phyloP scores from a whole-genome alignment of 129 eudicot species.

The Chrysanthemum seticuspe region DNA sequence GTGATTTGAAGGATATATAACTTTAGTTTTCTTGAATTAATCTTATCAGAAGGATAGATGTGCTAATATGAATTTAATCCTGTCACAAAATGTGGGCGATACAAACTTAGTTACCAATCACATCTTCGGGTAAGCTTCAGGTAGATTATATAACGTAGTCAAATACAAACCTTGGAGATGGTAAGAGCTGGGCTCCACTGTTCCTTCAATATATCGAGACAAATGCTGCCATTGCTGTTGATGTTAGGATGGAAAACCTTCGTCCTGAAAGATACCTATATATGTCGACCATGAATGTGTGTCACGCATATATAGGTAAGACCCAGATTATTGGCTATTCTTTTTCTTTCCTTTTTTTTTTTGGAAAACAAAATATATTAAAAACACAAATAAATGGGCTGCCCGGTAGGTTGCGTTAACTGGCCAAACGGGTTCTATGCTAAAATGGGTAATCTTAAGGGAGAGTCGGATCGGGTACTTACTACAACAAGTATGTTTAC shows the following conservation, averaged over 20 bases:
- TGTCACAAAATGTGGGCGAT: not conserved
- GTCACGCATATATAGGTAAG: not conserved
- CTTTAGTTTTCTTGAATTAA: no score
- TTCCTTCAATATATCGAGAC: slow-evolving; percentile 88
- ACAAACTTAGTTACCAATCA: not conserved
- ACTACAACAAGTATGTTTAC: not conserved
- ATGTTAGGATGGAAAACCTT: slow-evolving; percentile 24
- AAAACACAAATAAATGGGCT: not conserved
- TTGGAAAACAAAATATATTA: not conserved
- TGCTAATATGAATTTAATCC: no score
- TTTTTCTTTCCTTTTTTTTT: not conserved
- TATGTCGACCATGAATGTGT: slow-evolving; percentile 2
- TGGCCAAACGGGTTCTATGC: no score
- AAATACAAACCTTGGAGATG: slow-evolving; percentile 56
- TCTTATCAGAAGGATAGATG: no score
- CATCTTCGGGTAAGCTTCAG: not conserved
- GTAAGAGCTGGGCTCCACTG: slow-evolving; percentile 94
- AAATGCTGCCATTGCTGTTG: slow-evolving; percentile 76
- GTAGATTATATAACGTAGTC: not conserved
- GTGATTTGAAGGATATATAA: no score
- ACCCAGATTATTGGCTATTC: not conserved
- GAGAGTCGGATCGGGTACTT: not conserved
- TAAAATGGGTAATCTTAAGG: no score
- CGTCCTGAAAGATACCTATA: slow-evolving; percentile 46
- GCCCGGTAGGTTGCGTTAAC: no score